Percentiles rank a stretch among this genome's conserved stretches.
phyloP scores from a whole-genome alignment of 2,329 filamentous ascomycete genomes.

The Colletotrichum cordylinicola region DNA sequence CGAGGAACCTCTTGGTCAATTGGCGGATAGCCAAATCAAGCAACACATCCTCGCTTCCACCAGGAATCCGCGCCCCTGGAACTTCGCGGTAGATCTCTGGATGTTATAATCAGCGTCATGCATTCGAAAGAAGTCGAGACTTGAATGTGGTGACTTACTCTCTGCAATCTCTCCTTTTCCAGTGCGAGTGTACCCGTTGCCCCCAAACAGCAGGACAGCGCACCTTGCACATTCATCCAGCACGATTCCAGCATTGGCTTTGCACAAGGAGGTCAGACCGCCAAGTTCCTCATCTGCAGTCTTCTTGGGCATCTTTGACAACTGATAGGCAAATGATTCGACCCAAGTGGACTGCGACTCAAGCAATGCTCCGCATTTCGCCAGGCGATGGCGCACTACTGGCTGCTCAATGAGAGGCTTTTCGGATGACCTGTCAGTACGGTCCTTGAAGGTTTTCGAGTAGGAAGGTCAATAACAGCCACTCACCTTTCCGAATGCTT shows the following conservation, averaged over 20 bases:
- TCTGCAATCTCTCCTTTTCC: slow-evolving; percentile 76
- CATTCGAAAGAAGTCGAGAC: not conserved
- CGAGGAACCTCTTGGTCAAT: slow-evolving; percentile 24
- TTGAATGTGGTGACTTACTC: slow-evolving; percentile 52
- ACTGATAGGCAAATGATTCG: slow-evolving; percentile 73
- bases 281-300: slow-evolving; percentile 70
- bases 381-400: slow-evolving; percentile 75
- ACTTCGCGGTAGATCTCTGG: slow-evolving; percentile 34
- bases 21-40: slow-evolving; percentile 28
- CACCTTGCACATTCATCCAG: slow-evolving; percentile 74
- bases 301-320: slow-evolving; percentile 66
- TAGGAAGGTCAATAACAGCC: fast-evolving
- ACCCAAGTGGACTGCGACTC: slow-evolving; percentile 77
- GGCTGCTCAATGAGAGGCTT: slow-evolving; percentile 73
- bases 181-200: slow-evolving; percentile 72
- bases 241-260: slow-evolving; percentile 76
- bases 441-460: fast-evolving
- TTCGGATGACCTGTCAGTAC: slow-evolving; percentile 14
- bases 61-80: slow-evolving; percentile 26
- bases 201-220: slow-evolving; percentile 75
- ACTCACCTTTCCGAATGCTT: slow-evolving; percentile 38
- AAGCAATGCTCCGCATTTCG: slow-evolving; percentile 71
- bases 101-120: not conserved
- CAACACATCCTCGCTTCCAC: slow-evolving; percentile 28
- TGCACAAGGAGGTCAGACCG: slow-evolving; percentile 74